Conservation (phyloP, 225 moss, liverwort and hornwort genomes). For the Pseudisothecium myosuroides region DNA sequence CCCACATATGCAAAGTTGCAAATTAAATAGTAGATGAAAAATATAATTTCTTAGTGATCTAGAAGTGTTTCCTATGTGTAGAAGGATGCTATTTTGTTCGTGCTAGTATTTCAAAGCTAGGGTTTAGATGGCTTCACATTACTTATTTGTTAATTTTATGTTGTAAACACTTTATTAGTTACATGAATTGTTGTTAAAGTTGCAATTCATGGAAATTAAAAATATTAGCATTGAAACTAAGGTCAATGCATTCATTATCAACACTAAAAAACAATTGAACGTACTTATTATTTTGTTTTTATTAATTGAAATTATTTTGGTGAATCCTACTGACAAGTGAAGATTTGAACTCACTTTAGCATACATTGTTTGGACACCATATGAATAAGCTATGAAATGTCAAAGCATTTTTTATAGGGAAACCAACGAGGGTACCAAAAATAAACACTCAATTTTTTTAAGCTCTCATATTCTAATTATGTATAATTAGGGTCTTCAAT, state of each 20-base stretch:
- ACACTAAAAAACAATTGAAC: not conserved
- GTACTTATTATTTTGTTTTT: not conserved
- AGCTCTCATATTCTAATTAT: not conserved
- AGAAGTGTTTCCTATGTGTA: rapidly evolving
- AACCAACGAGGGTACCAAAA: not conserved
- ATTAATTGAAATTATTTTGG: not conserved
- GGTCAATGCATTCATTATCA: not conserved
- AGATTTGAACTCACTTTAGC: not conserved
- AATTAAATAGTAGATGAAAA: not conserved
- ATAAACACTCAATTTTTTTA: rapidly evolving
- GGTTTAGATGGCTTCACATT: not conserved
- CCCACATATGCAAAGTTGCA: too few species aligned
- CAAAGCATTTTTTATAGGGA: not conserved
- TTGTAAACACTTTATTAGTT: not conserved
- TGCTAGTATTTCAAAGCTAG: not conserved
- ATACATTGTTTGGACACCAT: not conserved
- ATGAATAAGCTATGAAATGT: not conserved
- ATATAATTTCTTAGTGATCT: not conserved
- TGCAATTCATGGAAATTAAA: not conserved
- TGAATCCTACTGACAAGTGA: not conserved
- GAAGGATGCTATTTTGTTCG: rapidly evolving
- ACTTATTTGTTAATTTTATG: not conserved
- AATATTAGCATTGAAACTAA: not conserved
- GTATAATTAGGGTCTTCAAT: not conserved
- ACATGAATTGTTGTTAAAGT: not conserved